Evolutionary conservation across 805 yeast species (phyloP).

Genomic region (Spencermartinsiella europaea): DNA sequence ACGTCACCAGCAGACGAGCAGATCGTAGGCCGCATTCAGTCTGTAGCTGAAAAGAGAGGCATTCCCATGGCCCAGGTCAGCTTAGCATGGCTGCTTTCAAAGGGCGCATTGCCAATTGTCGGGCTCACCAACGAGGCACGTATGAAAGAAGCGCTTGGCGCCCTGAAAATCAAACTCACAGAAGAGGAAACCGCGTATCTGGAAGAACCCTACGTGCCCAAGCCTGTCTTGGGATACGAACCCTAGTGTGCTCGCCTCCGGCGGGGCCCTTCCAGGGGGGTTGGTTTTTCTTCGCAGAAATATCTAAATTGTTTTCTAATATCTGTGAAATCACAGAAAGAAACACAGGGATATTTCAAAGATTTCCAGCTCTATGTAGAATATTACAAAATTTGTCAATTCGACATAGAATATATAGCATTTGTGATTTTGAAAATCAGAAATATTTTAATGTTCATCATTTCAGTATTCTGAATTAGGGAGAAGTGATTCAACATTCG

Average conservation of each 20-base stretch:
- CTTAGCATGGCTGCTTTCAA: conserved; percentile 47
- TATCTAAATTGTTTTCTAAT: too few relatives aligned
- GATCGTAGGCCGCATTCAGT: conserved; percentile 49
- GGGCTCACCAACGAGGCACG: conserved; percentile 47
- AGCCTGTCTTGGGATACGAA: not conserved
- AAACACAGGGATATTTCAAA: too few relatives aligned
- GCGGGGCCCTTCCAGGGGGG: too few relatives aligned
- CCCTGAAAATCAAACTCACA: conserved; percentile 38
- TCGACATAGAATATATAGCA: too few relatives aligned
- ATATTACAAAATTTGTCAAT: not conserved
- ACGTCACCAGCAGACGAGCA: conserved; percentile 19
- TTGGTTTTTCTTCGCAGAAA: too few relatives aligned
- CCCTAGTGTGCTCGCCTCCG: too few relatives aligned
- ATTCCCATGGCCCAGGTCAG: conserved; percentile 51
- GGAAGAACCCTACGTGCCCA: conserved; percentile 28
- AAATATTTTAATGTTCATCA: too few relatives aligned
- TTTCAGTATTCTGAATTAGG: too few relatives aligned
- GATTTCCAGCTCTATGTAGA: too few relatives aligned
- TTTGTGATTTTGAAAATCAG: too few relatives aligned
- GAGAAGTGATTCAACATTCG: too few relatives aligned
- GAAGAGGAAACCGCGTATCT: conserved; percentile 27
- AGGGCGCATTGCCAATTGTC: conserved; percentile 51
- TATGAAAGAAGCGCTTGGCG: conserved; percentile 46
- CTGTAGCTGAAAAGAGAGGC: conserved; percentile 41
- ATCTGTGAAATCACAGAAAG: too few relatives aligned